phyloP scores from a whole-genome alignment of 106 monocot genomes.

The Acorus gramineus region DNA sequence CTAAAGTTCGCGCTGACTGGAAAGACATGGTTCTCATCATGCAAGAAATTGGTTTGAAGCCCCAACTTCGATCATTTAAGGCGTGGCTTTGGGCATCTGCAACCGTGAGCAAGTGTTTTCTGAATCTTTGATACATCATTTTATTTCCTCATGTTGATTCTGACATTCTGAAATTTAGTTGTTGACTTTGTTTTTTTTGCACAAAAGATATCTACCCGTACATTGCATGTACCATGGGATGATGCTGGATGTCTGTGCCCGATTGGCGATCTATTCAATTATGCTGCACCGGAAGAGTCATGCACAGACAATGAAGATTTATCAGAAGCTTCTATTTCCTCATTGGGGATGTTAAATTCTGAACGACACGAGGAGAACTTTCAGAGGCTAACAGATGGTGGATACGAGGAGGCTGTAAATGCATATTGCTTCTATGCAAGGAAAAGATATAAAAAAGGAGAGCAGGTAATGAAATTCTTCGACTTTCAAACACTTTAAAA shows the following conservation, averaged over 20 bases:
- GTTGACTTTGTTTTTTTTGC: neutral
- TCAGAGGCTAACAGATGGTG: slow-evolving; percentile 78
- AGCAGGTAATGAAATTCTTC: slow-evolving; percentile 37
- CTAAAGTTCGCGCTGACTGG: slow-evolving; percentile 56
- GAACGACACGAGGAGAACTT: slow-evolving; percentile 16
- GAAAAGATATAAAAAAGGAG: slow-evolving; percentile 52
- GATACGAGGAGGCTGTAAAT: slow-evolving; percentile 47
- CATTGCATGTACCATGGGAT: slow-evolving; percentile 93
- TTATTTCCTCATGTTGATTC: neutral
- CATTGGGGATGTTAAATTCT: slow-evolving; percentile 3
- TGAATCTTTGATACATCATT: neutral
- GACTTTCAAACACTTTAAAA: too few species aligned
- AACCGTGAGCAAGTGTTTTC: slow-evolving; percentile 37
- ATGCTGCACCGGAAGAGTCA: slow-evolving; percentile 60
- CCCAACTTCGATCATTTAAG: slow-evolving; percentile 48
- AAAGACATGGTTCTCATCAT: slow-evolving; percentile 40
- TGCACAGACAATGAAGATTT: slow-evolving; percentile 7
- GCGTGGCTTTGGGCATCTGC: slow-evolving; percentile 95
- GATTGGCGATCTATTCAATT: slow-evolving; percentile 94
- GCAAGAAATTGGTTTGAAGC: slow-evolving; percentile 54
- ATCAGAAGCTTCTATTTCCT: slow-evolving; percentile 1
- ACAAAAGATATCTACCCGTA: slow-evolving; percentile 72
- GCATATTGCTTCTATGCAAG: slow-evolving; percentile 94
- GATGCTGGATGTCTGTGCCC: slow-evolving; percentile 89
- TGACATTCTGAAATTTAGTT: neutral